These are phyloP conservation scores for Marasmius oreades DNA, from an alignment of 1,284 basidiomycete species.

Conservation along the genomic window DNA sequence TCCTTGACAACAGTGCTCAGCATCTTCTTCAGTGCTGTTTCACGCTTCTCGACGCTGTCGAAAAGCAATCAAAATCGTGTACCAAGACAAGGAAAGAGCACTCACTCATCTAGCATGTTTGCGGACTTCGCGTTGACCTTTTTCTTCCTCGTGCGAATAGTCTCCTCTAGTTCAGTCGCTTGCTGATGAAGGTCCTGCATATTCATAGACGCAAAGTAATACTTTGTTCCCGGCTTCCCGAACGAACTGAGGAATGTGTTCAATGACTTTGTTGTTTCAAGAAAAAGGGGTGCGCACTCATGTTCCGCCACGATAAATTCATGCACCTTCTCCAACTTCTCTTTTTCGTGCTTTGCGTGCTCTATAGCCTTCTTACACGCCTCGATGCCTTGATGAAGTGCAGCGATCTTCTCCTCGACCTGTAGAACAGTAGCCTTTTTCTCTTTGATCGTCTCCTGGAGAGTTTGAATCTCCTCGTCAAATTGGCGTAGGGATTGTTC, in stretches of 20 bases:
- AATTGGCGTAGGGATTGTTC: constrained; percentile 84
- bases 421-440: constrained; percentile 79
- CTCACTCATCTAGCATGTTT: constrained; percentile 92
- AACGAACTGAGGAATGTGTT: constrained; percentile 54
- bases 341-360: neutral
- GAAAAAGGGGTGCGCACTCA: constrained; percentile 49
- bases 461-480: constrained; percentile 81
- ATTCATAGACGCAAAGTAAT: constrained; percentile 81
- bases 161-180: constrained; percentile 75
- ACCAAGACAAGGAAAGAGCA: constrained; percentile 6
- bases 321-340: constrained; percentile 74
- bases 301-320: constrained; percentile 90
- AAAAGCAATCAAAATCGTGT: neutral
- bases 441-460: constrained; percentile 78
- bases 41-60: constrained; percentile 91
- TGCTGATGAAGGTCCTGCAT: constrained; percentile 62
- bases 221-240: constrained; percentile 78
- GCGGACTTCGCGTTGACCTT: constrained; percentile 96
- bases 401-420: constrained; percentile 66
- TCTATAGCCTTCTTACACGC: constrained; percentile 41
- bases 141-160: constrained; percentile 88
- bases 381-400: constrained; percentile 53
- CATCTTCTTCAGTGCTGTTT: constrained; percentile 85
- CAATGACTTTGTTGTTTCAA: neutral
- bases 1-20: constrained; percentile 88